These are phyloP conservation scores for Colletotrichum tropicale DNA, from an alignment of 2,329 filamentous ascomycete genomes.

Conservation along the genomic window DNA sequence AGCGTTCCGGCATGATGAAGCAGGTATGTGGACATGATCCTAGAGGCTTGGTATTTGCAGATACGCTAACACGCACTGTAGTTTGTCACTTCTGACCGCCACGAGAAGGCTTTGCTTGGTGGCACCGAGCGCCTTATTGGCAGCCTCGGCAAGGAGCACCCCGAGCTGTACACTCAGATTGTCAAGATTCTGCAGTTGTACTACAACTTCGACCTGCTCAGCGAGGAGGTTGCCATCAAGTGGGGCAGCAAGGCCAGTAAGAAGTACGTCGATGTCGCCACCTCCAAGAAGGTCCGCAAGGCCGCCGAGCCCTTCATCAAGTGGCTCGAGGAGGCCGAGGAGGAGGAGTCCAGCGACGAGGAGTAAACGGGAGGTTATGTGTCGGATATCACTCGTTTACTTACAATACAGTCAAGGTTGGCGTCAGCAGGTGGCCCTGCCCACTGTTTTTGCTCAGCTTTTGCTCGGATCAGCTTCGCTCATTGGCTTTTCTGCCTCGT, in stretches of 20 bases:
- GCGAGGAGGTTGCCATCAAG: slow-evolving; percentile 84
- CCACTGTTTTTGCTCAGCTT: background rate
- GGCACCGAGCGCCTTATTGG: slow-evolving; percentile 92
- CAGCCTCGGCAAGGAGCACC: slow-evolving; percentile 72
- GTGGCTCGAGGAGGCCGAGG: slow-evolving; percentile 89
- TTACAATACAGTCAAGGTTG: background rate
- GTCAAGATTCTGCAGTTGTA: slow-evolving; percentile 87
- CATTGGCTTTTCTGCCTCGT: background rate
- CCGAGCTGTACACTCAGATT: slow-evolving; percentile 76
- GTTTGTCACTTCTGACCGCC: slow-evolving; percentile 88
- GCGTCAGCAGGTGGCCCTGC: background rate
- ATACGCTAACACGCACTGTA: slow-evolving; percentile 38
- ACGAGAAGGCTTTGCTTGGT: slow-evolving; percentile 94
- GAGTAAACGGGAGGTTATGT: slow-evolving; percentile 36
- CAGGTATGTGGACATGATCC: slow-evolving; percentile 59
- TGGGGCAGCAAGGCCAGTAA: slow-evolving; percentile 97
- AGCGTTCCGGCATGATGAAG: slow-evolving; percentile 86
- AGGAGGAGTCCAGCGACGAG: slow-evolving; percentile 69
- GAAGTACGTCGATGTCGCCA: slow-evolving; percentile 71
- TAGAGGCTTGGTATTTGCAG: background rate
- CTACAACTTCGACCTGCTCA: slow-evolving; percentile 89
- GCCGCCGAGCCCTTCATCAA: slow-evolving; percentile 91
- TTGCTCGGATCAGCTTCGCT: background rate
- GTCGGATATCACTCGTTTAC: background rate
- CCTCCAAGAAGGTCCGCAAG: slow-evolving; percentile 51